phyloP scores from a whole-genome alignment of 2,329 filamentous ascomycete genomes.

The Dactylonectria estremocensis region DNA sequence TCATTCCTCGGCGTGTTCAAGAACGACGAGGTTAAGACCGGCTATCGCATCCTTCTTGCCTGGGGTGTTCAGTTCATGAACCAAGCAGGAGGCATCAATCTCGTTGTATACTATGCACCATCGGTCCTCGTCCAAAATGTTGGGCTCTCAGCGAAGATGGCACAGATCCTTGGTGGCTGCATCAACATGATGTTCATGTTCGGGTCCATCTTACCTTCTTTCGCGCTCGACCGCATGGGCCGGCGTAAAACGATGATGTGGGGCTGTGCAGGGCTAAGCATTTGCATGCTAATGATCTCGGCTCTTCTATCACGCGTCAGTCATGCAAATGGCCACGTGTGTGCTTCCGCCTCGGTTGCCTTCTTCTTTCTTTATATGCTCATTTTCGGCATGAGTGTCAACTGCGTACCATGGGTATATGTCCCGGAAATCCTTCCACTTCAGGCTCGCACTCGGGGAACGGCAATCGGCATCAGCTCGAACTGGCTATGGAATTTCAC shows the following conservation, averaged over 20 bases:
- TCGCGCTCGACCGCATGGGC: constrained; percentile 56
- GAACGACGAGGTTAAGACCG: constrained; percentile 35
- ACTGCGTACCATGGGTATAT: constrained; percentile 46
- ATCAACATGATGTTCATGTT: constrained; percentile 56
- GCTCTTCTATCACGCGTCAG: constrained; percentile 31
- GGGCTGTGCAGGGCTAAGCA: constrained; percentile 47
- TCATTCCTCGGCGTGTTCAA: constrained; percentile 56
- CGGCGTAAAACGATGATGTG: constrained; percentile 60
- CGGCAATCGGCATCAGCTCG: constrained; percentile 42
- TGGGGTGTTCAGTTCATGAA: constrained; percentile 49
- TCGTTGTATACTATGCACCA: constrained; percentile 55
- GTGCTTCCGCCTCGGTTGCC: constrained; percentile 29
- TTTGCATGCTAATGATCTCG: constrained; percentile 39
- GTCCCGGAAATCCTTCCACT: constrained; percentile 42
- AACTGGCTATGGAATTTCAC: constrained; percentile 57
- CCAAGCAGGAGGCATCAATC: constrained; percentile 65
- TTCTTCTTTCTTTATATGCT: constrained; percentile 44
- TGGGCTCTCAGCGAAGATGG: constrained; percentile 38
- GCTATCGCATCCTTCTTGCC: constrained; percentile 32
- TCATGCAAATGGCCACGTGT: constrained; percentile 24
- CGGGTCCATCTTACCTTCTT: constrained; percentile 54
- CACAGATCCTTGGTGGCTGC: constrained; percentile 54
- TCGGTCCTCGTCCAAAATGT: constrained; percentile 32
- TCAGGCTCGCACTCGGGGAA: constrained; percentile 37
- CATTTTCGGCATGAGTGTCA: constrained; percentile 40